phyloP scores from a whole-genome alignment of 345 rosid species.

The Angophora floribunda region DNA sequence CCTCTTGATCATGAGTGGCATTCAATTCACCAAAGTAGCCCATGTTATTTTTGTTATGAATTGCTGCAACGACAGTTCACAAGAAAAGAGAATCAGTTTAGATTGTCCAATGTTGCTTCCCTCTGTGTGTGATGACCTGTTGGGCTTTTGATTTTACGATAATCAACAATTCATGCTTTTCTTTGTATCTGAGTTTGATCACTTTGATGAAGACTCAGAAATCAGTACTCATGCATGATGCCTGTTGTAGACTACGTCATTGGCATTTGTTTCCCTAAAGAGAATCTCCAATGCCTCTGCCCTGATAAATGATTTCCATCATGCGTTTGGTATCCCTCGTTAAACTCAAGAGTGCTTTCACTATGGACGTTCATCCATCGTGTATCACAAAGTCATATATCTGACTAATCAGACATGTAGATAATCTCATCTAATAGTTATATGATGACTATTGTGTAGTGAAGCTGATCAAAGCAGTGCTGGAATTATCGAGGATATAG shows the following conservation, averaged over 20 bases:
- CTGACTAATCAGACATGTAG: not conserved
- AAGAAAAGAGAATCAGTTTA: not conserved
- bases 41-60: not conserved
- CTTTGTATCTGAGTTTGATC: not conserved
- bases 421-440: not conserved
- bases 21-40: not conserved
- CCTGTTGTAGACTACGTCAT: not conserved
- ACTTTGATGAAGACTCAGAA: not conserved
- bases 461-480: slow-evolving; percentile 70
- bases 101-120: not conserved
- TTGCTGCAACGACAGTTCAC: not conserved
- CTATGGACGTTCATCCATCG: not conserved
- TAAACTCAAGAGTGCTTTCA: not conserved
- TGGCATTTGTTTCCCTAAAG: not conserved
- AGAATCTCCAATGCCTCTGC: not conserved
- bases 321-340: not conserved
- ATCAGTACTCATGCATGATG: not conserved
- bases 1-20: not conserved
- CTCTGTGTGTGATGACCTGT: not conserved
- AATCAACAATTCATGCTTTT: not conserved
- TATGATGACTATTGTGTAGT: slow-evolving; percentile 25
- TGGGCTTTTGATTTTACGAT: not conserved
- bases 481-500: slow-evolving; percentile 66
- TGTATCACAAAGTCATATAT: not conserved
- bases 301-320: not conserved